A percentile compares a stretch with the other conserved stretches of the same genome.
Conservation (phyloP, 495 filamentous ascomycete genomes). For the Evansstolkia leycettana region DNA sequence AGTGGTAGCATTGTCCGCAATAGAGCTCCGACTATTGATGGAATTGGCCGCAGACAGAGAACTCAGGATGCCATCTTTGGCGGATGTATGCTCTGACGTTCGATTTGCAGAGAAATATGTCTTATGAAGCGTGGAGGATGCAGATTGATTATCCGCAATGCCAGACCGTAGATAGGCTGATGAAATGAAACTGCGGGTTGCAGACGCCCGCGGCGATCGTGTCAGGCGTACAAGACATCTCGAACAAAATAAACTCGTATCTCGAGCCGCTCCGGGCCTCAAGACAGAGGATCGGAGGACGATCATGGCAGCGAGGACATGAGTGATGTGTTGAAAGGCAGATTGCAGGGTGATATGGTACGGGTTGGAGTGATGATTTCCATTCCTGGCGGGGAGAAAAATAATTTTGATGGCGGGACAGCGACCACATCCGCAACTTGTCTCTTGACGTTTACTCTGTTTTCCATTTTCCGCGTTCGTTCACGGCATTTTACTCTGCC, state of each 20-base stretch:
- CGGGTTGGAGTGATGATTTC: background rate
- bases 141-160: conserved; percentile 14
- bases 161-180: conserved; percentile 20
- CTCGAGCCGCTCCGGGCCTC: conserved; percentile 20
- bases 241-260: conserved; percentile 18
- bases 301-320: conserved; percentile 24
- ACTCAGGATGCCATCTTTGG: conserved; percentile 16
- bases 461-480: background rate
- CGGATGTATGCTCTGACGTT: conserved; percentile 6
- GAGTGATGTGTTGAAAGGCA: conserved; percentile 1
- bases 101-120: conserved; percentile 32
- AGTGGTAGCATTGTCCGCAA: background rate
- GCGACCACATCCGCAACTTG: conserved; percentile 21
- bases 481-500: background rate
- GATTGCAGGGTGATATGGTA: too few relatives aligned
- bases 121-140: conserved; percentile 19
- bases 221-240: conserved; percentile 19
- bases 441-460: too few relatives aligned
- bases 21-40: conserved; percentile 1
- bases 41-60: conserved; percentile 14
- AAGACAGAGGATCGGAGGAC: conserved; percentile 29
- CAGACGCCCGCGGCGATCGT: conserved; percentile 6
- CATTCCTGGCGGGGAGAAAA: conserved; percentile 8
- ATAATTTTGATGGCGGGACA: conserved; percentile 18
- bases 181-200: conserved; percentile 21